A percentile compares a stretch with the other conserved stretches of the same genome.
These are phyloP conservation scores for Aspergillus flavus DNA, from an alignment of 2,329 filamentous ascomycete species.

Conservation along the genomic window DNA sequence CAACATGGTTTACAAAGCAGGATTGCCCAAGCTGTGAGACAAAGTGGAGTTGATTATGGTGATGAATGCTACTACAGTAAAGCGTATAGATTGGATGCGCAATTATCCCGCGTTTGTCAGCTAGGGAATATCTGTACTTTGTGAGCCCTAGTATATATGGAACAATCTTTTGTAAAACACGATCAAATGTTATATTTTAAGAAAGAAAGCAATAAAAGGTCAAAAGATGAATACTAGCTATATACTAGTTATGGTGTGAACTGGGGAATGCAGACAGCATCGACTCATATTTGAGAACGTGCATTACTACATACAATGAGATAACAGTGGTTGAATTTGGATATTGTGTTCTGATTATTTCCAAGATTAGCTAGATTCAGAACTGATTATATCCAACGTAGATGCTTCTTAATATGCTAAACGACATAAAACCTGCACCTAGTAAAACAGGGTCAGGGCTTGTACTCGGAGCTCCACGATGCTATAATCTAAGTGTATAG, in stretches of 20 bases:
- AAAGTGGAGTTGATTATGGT: not conserved
- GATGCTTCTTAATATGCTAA: not conserved
- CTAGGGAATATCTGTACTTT: not conserved
- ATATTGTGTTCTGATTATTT: too few relatives aligned
- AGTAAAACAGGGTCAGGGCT: not conserved
- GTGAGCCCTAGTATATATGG: not conserved
- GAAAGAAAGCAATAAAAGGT: too few relatives aligned
- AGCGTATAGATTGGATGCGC: not conserved
- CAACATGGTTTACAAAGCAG: not conserved
- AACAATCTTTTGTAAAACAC: too few relatives aligned
- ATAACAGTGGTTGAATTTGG: too few relatives aligned
- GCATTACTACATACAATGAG: too few relatives aligned
- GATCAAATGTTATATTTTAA: too few relatives aligned
- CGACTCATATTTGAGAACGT: too few relatives aligned
- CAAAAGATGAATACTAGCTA: too few relatives aligned
- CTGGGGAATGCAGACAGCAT: too few relatives aligned
- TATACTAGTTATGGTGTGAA: too few relatives aligned
- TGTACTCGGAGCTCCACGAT: not conserved
- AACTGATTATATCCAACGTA: not conserved
- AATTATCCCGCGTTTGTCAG: not conserved
- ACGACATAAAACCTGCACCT: not conserved
- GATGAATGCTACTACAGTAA: not conserved
- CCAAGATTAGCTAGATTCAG: too few relatives aligned
- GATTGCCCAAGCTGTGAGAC: not conserved
- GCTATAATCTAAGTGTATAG: not conserved